These are phyloP conservation scores for Peronosclerospora sorghi DNA, from an alignment of 352 stramenopile species.

Conservation along the genomic window DNA sequence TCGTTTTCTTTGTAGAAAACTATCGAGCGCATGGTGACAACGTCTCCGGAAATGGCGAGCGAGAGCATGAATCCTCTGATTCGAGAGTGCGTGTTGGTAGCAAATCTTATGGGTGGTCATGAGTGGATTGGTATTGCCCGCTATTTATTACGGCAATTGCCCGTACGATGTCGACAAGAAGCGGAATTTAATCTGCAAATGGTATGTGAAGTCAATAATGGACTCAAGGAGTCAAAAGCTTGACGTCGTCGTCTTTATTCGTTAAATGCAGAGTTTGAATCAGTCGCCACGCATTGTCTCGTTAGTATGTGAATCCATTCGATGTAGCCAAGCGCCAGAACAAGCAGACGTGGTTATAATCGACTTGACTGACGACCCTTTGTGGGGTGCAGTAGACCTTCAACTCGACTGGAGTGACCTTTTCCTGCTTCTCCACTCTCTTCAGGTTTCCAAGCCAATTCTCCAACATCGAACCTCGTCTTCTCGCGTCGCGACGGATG, in stretches of 20 bases:
- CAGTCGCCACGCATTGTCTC: constrained; percentile 37
- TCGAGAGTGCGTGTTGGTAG: constrained; percentile 48
- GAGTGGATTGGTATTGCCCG: constrained; percentile 47
- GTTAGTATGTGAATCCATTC: constrained; percentile 43
- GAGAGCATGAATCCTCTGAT: constrained; percentile 55
- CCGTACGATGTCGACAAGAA: constrained; percentile 44
- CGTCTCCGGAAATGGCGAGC: constrained; percentile 19
- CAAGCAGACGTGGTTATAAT: constrained; percentile 1
- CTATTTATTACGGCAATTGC: constrained; percentile 37
- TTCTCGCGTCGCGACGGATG: constrained; percentile 41
- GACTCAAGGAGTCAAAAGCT: too few relatives aligned
- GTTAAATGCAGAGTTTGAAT: constrained; percentile 32
- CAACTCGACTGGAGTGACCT: constrained; percentile 45
- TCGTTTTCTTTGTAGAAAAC: too few relatives aligned
- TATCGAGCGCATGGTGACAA: constrained; percentile 34
- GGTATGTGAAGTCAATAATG: too few relatives aligned
- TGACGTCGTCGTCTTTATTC: too few relatives aligned
- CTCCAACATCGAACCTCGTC: constrained; percentile 56
- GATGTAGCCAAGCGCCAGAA: constrained; percentile 7
- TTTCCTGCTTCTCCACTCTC: constrained; percentile 53
- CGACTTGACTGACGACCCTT: constrained; percentile 2
- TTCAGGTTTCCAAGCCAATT: constrained; percentile 71
- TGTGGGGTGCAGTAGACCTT: constrained; percentile 3
- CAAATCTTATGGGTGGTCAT: constrained; percentile 25
- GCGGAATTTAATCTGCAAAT: constrained; percentile 75